Evolutionary conservation across 352 stramenopile genomes (phyloP).

Genomic region (Globisporangium cederbergense): DNA sequence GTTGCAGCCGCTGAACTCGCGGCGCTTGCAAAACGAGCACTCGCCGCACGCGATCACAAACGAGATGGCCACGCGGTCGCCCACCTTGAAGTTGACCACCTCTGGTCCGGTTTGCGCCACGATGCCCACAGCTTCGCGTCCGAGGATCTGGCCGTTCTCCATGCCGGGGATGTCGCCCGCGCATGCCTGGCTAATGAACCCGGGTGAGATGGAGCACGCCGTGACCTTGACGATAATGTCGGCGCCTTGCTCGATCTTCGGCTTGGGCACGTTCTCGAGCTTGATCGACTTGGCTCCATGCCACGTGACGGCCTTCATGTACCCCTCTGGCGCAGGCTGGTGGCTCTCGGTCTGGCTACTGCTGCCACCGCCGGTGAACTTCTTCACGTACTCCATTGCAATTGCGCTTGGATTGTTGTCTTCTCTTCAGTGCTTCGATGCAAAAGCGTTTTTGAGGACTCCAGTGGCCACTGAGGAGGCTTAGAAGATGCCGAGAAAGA

Average conservation of each 20-base stretch:
- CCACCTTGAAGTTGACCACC: slow-evolving; percentile 47
- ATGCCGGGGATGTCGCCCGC: slow-evolving; percentile 34
- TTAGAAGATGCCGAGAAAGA: neutral
- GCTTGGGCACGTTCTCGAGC: slow-evolving; percentile 50
- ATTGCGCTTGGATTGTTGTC: neutral
- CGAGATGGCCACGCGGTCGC: slow-evolving; percentile 71
- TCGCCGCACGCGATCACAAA: slow-evolving; percentile 68
- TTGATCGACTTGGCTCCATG: slow-evolving; percentile 47
- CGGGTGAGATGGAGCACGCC: slow-evolving; percentile 53
- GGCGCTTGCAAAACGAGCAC: slow-evolving; percentile 60
- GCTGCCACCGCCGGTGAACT: slow-evolving; percentile 21
- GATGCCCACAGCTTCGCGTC: slow-evolving; percentile 66
- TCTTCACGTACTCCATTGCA: slow-evolving; percentile 33
- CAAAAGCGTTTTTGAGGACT: slow-evolving; percentile 16
- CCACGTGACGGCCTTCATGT: slow-evolving; percentile 64
- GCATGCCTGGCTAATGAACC: slow-evolving; percentile 46
- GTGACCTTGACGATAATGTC: slow-evolving; percentile 69
- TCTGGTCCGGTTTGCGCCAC: slow-evolving; percentile 49
- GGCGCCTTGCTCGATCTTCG: slow-evolving; percentile 44
- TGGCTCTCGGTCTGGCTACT: slow-evolving; percentile 11
- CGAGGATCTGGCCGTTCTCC: slow-evolving; percentile 61
- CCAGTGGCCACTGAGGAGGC: neutral
- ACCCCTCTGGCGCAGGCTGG: slow-evolving; percentile 18
- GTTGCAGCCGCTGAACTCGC: slow-evolving; percentile 66
- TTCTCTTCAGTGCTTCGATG: neutral